Conservation (phyloP, 768 basidiomycete genomes). For the Lentinula sp. region DNA sequence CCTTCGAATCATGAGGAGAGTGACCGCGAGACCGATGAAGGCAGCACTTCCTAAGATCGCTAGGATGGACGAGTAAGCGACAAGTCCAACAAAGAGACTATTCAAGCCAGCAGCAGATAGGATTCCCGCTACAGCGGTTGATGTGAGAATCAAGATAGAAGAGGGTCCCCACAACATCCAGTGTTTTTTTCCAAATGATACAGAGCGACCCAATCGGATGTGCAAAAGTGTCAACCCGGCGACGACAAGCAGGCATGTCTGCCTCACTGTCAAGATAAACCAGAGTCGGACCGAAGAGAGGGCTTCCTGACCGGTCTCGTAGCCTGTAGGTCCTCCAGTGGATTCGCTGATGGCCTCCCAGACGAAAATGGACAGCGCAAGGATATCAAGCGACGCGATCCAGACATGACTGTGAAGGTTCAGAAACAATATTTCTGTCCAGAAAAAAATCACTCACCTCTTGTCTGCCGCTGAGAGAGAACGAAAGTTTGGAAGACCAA, state of each 20-base stretch:
- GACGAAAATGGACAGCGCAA: slow-evolving; percentile 55
- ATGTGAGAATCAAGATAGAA: slow-evolving; percentile 44
- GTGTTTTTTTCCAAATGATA: slow-evolving; percentile 63
- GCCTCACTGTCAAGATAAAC: slow-evolving; percentile 61
- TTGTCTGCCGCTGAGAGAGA: slow-evolving; percentile 65
- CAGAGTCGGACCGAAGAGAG: slow-evolving; percentile 58
- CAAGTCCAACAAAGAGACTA: slow-evolving; percentile 55
- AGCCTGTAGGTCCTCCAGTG: slow-evolving; percentile 36
- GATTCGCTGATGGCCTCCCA: slow-evolving; percentile 61
- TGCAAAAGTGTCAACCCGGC: slow-evolving; percentile 59
- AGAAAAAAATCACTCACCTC: slow-evolving; percentile 21
- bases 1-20: slow-evolving; percentile 59
- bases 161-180: slow-evolving; percentile 74
- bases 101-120: slow-evolving; percentile 47
- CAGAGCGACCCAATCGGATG: slow-evolving; percentile 62
- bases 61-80: slow-evolving; percentile 49
- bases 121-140: slow-evolving; percentile 54
- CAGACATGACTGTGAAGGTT: slow-evolving; percentile 44
- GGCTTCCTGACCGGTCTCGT: slow-evolving; percentile 40
- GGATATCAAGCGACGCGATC: slow-evolving; percentile 61
- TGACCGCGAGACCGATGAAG: slow-evolving; percentile 56
- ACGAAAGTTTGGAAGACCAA: slow-evolving; percentile 65
- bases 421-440: not conserved
- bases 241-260: slow-evolving; percentile 62
- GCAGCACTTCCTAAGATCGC: slow-evolving; percentile 45